Evolutionary conservation across 257 asterid genomes (phyloP).

Genomic region (Solanum rostratum): DNA sequence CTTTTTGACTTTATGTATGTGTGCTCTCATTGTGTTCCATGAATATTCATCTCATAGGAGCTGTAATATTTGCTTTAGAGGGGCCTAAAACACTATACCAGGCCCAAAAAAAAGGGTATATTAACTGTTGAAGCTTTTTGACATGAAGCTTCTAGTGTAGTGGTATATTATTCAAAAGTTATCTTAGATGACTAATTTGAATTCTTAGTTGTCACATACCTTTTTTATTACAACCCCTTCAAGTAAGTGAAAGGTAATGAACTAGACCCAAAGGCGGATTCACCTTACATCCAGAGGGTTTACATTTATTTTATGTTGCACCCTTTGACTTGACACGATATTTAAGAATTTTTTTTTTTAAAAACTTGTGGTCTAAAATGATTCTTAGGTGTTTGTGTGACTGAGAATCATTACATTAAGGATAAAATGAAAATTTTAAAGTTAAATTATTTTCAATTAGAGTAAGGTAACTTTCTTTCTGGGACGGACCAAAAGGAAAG

Average conservation of each 20-base stretch:
- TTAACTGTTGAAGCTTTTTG: neutral
- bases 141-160: neutral
- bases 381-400: too few species aligned
- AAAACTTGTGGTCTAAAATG: too few species aligned
- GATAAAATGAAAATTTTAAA: too few species aligned
- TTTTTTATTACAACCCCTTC: neutral
- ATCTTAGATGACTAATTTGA: neutral
- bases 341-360: too few species aligned
- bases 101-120: neutral
- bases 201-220: neutral
- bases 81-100: neutral
- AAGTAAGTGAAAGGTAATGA: neutral
- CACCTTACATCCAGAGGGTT: too few species aligned
- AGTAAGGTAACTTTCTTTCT: too few species aligned
- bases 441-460: too few species aligned
- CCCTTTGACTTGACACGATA: too few species aligned
- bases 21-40: slow-evolving; percentile 14
- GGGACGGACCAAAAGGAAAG: too few species aligned
- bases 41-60: slow-evolving; percentile 7
- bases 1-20: slow-evolving; percentile 18
- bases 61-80: neutral
- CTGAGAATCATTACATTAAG: too few species aligned
- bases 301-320: too few species aligned
- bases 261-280: too few species aligned
- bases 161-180: neutral